These are phyloP conservation scores for Podaxis sp. DNA, from an alignment of 768 basidiomycete species.

Conservation along the genomic window DNA sequence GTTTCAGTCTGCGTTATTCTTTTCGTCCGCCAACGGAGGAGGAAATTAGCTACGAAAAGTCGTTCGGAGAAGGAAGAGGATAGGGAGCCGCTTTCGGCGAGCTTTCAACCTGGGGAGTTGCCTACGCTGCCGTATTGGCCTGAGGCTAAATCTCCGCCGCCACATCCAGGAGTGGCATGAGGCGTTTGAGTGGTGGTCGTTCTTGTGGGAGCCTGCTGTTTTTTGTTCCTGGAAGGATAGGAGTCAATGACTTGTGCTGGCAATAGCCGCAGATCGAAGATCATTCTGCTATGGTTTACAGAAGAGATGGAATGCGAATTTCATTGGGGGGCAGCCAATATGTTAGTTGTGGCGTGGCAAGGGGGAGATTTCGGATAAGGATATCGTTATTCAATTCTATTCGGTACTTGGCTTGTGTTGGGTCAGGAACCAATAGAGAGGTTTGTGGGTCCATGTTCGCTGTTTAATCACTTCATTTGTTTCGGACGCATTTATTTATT, in stretches of 20 bases:
- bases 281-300: not conserved
- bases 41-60: not conserved
- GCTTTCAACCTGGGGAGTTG: slow-evolving; percentile 15
- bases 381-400: not conserved
- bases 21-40: not conserved
- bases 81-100: slow-evolving; percentile 9
- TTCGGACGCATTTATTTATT: not conserved
- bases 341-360: not conserved
- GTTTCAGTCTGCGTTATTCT: not conserved
- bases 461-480: not conserved
- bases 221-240: not conserved
- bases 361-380: not conserved
- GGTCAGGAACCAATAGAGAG: not conserved
- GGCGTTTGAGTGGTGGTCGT: not conserved
- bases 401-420: not conserved
- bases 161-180: slow-evolving; percentile 6
- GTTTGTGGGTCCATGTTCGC: not conserved
- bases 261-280: too few relatives aligned
- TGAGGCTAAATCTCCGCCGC: not conserved
- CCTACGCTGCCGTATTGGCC: slow-evolving; percentile 12
- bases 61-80: not conserved
- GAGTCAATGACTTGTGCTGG: not conserved
- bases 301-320: not conserved
- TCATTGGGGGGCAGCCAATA: not conserved
- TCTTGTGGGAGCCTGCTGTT: not conserved